Base-by-base conservation (phyloP, 2,329 filamentous ascomycete genomes). In the Rhynchosporium graminicola region DNA sequence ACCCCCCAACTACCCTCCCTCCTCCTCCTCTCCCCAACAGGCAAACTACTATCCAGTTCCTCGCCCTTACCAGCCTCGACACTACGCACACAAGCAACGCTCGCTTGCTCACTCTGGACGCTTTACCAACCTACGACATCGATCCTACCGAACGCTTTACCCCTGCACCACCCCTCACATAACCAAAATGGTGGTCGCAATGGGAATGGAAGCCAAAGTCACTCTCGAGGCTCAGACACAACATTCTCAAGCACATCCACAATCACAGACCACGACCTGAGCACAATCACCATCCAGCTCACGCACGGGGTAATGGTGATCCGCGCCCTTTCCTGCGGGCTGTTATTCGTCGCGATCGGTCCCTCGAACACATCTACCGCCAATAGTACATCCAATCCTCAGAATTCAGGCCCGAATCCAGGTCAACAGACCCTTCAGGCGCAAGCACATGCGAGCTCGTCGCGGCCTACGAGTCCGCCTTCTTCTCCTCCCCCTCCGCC, bases 31-130 rank as follows among this genome's bases (percentile, higher is more conserved):
- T 85, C 84, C 2, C 78, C 81, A 1, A 81, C 83, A 45, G 86
- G 86, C 69, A 86, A 86, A 73, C 82, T 88, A 42, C 83, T 88
- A 67, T 83, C 85, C 61, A 84, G 86, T 73, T 82, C 85, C 45
- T 84, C 83, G 57, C 75, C 79, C 2, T 78, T 83, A 50, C 77
- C 84, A 55, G 83, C 86, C 68, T 77, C 80, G 63, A 77, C 80
- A 26, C 80, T 88, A 45, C 84, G 86, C 70, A 85, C 83, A 9
- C 84, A 87, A 73, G 83, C 83, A 69, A 87, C 85, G 63, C 83
- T 88, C 63, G 86, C 86, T 47, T 83, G 84, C 62, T 85, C 82
- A 5, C 80, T 88, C 26, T 86, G 85, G 78, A 77, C 80, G 26
- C 80, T 87, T 48, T 85, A 88, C 74, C 78, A 80, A 46, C 70